Evolutionary conservation across 352 stramenopile species (phyloP).

Genomic region (Pythium dissimile): DNA sequence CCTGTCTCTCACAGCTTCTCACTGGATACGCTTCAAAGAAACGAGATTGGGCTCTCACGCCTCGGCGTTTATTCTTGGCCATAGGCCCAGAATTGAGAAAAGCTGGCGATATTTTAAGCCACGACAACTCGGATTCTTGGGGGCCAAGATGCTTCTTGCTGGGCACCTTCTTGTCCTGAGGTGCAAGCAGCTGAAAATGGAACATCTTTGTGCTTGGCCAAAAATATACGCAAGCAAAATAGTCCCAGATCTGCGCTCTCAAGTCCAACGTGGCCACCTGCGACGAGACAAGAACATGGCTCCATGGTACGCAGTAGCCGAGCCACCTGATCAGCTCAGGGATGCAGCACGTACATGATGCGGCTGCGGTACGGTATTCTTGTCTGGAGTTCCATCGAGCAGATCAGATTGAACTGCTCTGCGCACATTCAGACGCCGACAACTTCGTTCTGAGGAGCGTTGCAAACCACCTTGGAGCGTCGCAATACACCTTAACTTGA

Average conservation of each 20-base stretch:
- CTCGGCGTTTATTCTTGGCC: background rate
- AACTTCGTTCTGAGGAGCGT: no score
- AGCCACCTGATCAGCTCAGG: no score
- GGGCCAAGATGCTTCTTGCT: background rate
- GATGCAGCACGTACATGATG: background rate
- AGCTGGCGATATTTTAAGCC: background rate
- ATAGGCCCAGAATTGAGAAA: background rate
- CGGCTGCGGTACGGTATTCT: background rate
- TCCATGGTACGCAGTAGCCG: no score
- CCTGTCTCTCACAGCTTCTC: slow-evolving; percentile 4
- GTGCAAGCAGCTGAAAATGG: slow-evolving; percentile 1
- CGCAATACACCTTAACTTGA: no score
- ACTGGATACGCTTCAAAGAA: background rate
- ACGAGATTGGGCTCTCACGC: background rate
- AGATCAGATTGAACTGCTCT: no score
- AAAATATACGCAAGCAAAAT: background rate
- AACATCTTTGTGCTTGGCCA: background rate
- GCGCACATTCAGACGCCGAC: background rate
- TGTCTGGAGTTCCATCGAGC: no score
- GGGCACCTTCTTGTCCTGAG: background rate
- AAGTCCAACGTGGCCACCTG: slow-evolving; percentile 8
- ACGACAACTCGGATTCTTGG: no score
- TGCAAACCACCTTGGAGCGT: no score
- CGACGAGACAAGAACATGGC: slow-evolving; percentile 1
- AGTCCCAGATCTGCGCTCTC: slow-evolving; percentile 5